phyloP scores from a whole-genome alignment of 371 early-diverging fungal species.

The Saksenaea vasiformis region DNA sequence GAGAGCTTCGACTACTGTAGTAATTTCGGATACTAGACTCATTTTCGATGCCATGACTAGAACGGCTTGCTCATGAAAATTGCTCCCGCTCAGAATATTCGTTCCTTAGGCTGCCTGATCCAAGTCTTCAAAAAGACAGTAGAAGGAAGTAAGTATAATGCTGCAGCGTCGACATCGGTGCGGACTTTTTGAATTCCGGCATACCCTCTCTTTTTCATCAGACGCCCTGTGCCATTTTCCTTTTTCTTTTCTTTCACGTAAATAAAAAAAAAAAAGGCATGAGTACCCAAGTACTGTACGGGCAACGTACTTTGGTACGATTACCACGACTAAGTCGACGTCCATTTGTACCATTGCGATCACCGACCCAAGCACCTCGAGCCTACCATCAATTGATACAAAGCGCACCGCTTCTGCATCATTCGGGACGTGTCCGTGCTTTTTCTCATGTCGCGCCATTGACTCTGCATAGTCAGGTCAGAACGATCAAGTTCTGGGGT shows the following conservation, averaged over 20 bases:
- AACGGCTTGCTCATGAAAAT: no score
- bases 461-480: slow-evolving; percentile 26
- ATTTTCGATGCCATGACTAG: no score
- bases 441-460: slow-evolving; percentile 31
- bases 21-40: no score
- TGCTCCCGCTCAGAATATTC: no score
- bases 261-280: background rate
- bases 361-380: background rate
- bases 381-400: slow-evolving; percentile 9
- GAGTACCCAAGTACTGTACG: background rate
- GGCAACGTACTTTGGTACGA: background rate
- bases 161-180: no score
- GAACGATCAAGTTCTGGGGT: slow-evolving; percentile 28
- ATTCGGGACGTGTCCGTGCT: slow-evolving; percentile 27
- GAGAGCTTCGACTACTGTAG: no score
- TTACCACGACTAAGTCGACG: background rate
- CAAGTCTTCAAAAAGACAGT: no score
- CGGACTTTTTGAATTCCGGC: no score
- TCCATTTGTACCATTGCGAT: background rate
- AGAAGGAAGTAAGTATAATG: no score
- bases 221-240: background rate
- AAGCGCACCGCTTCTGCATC: slow-evolving; percentile 25
- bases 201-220: no score
- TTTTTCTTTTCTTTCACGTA: slow-evolving; percentile 2
- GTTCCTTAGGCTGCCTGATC: no score